Conservation (phyloP, 2,329 filamentous ascomycete species). For the Microascus cirrosus region DNA sequence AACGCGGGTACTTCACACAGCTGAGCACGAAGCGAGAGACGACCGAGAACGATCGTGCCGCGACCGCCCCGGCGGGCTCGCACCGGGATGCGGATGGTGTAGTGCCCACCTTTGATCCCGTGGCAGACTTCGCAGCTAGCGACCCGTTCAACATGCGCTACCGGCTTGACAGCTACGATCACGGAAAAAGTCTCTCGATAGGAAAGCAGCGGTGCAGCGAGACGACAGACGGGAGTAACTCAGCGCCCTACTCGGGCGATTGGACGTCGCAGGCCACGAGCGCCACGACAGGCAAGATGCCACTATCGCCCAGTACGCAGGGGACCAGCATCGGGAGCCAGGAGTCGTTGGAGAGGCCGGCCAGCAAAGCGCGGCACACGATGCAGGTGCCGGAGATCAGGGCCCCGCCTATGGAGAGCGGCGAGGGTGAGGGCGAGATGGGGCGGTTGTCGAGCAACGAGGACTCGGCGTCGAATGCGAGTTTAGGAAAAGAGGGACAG, state of each 20-base stretch:
- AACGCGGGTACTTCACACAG: background rate
- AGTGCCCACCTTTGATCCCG: conserved; percentile 22
- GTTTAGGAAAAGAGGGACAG: conserved; percentile 35
- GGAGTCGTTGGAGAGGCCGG: conserved; percentile 38
- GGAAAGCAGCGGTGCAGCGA: conserved; percentile 47
- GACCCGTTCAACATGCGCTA: conserved; percentile 32
- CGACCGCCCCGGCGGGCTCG: conserved; percentile 6
- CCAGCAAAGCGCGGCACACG: conserved; percentile 3
- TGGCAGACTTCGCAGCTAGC: conserved; percentile 34
- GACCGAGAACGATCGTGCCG: background rate
- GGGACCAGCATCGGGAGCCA: conserved; percentile 55
- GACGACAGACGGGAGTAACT: conserved; percentile 48
- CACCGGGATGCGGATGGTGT: conserved; percentile 28
- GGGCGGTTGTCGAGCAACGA: background rate
- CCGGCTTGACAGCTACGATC: conserved; percentile 17
- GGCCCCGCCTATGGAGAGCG: background rate
- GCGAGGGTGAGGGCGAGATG: background rate
- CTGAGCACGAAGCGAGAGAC: background rate
- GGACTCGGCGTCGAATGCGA: conserved; percentile 21
- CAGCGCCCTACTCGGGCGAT: conserved; percentile 41
- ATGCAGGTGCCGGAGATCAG: background rate
- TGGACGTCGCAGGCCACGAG: conserved; percentile 54
- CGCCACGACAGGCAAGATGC: conserved; percentile 52
- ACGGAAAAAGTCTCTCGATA: conserved; percentile 26
- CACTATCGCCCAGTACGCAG: conserved; percentile 52